phyloP scores from a whole-genome alignment of 2,329 filamentous ascomycete genomes.

The Dothistroma pini region DNA sequence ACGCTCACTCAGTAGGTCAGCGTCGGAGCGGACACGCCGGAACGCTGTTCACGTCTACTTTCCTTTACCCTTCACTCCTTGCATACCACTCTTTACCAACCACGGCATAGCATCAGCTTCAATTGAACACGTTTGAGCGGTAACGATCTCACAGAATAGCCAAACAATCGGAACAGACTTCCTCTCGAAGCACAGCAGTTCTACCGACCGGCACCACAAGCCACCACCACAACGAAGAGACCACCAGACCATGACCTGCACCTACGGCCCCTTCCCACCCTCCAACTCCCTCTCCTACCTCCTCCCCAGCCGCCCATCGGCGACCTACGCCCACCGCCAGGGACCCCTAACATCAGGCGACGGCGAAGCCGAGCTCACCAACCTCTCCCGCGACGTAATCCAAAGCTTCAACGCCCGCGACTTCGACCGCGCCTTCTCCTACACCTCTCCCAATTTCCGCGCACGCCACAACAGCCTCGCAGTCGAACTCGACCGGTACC shows the following conservation, averaged over 20 bases:
- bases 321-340: slow-evolving; percentile 1
- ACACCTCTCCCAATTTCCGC: not conserved
- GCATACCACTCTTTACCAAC: too few relatives aligned
- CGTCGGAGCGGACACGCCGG: not conserved
- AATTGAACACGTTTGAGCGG: too few relatives aligned
- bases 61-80: not conserved
- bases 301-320: not conserved
- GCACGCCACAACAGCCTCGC: slow-evolving; percentile 5
- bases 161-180: too few relatives aligned
- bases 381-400: slow-evolving; percentile 7
- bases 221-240: not conserved
- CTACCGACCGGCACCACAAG: not conserved
- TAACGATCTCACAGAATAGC: too few relatives aligned
- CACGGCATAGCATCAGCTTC: too few relatives aligned
- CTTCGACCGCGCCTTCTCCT: not conserved
- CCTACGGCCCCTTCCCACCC: slow-evolving; percentile 1
- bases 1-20: not conserved
- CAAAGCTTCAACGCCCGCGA: slow-evolving; percentile 5
- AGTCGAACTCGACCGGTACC: slow-evolving; percentile 1
- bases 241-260: not conserved
- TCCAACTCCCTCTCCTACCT: slow-evolving; percentile 2
- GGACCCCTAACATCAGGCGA: not conserved
- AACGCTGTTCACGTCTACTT: not conserved
- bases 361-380: not conserved
- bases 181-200: not conserved